Percentiles rank a stretch among this genome's conserved stretches.
Conservation (phyloP, 805 yeast species). For the Wickerhamiella azymoides region DNA sequence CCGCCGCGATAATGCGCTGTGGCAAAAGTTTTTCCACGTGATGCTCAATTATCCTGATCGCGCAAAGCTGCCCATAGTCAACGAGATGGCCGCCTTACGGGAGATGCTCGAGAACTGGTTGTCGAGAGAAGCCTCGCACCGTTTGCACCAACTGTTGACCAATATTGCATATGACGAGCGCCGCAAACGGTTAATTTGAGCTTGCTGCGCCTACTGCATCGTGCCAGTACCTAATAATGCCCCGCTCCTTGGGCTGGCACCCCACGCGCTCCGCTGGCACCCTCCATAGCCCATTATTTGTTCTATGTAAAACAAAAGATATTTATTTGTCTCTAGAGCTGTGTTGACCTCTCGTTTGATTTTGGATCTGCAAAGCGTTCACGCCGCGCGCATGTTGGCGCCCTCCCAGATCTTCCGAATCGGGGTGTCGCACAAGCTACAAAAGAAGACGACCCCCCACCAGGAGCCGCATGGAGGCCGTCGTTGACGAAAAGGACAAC, state of each 20-base stretch:
- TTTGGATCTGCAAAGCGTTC: neutral
- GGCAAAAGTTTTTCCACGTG: constrained; percentile 52
- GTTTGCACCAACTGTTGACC: constrained; percentile 1
- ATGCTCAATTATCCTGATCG: constrained; percentile 43
- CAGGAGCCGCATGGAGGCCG: neutral
- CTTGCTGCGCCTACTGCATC: too few species aligned
- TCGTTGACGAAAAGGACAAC: constrained; percentile 3
- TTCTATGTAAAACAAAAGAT: neutral
- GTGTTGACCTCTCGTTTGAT: too few species aligned
- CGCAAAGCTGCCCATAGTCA: constrained; percentile 30
- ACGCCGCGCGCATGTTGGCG: neutral
- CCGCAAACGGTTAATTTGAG: constrained; percentile 2
- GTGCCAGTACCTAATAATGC: too few species aligned
- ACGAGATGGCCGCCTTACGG: constrained; percentile 27
- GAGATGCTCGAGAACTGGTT: constrained; percentile 33
- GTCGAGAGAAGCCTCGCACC: constrained; percentile 9
- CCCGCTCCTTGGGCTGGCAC: neutral
- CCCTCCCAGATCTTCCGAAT: neutral
- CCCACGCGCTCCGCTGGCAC: neutral
- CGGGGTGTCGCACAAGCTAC: neutral
- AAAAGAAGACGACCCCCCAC: neutral
- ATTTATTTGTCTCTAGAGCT: neutral
- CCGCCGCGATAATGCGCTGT: constrained; percentile 65
- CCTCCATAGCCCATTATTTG: neutral
- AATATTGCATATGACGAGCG: constrained; percentile 6